Percentiles rank a stretch among this genome's conserved stretches.
These are phyloP conservation scores for Ascochyta rabiei DNA, from an alignment of 2,329 filamentous ascomycete species.

Conservation along the genomic window DNA sequence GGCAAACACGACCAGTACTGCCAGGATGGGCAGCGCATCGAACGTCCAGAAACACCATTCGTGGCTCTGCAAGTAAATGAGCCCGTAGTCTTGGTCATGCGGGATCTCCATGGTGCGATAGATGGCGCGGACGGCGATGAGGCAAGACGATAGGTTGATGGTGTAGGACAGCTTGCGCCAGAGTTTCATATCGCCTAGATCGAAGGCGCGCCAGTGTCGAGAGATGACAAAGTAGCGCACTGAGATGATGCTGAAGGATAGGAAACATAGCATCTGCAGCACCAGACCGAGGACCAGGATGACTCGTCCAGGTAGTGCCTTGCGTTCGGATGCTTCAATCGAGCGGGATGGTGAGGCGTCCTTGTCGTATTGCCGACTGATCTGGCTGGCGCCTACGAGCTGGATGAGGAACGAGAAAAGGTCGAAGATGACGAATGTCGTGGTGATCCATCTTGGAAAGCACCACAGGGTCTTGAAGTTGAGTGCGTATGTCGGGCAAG, in stretches of 20 bases:
- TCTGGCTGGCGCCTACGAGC: slow-evolving; percentile 51
- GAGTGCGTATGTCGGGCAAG: slow-evolving; percentile 45
- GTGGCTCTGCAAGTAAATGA: slow-evolving; percentile 57
- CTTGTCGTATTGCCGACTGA: slow-evolving; percentile 43
- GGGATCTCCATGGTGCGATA: slow-evolving; percentile 62
- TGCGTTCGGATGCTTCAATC: slow-evolving; percentile 45
- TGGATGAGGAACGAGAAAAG: slow-evolving; percentile 57
- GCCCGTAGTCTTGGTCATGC: slow-evolving; percentile 51
- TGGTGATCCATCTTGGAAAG: slow-evolving; percentile 53
- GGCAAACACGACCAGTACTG: slow-evolving; percentile 57
- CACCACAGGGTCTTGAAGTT: slow-evolving; percentile 53
- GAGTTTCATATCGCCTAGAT: slow-evolving; percentile 45
- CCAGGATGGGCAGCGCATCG: slow-evolving; percentile 57
- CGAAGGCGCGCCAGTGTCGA: slow-evolving; percentile 35
- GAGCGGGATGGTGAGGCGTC: slow-evolving; percentile 48
- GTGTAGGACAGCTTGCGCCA: slow-evolving; percentile 44
- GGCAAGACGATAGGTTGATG: slow-evolving; percentile 41
- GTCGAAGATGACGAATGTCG: slow-evolving; percentile 57
- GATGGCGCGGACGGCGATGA: slow-evolving; percentile 56
- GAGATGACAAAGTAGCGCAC: slow-evolving; percentile 45
- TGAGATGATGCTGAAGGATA: slow-evolving; percentile 54
- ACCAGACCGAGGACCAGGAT: slow-evolving; percentile 56
- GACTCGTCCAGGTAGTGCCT: slow-evolving; percentile 37
- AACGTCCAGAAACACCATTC: slow-evolving; percentile 63
- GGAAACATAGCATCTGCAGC: slow-evolving; percentile 59